Evolutionary conservation across 495 filamentous ascomycete species (phyloP).

Genomic region (Neurospora intermedia): DNA sequence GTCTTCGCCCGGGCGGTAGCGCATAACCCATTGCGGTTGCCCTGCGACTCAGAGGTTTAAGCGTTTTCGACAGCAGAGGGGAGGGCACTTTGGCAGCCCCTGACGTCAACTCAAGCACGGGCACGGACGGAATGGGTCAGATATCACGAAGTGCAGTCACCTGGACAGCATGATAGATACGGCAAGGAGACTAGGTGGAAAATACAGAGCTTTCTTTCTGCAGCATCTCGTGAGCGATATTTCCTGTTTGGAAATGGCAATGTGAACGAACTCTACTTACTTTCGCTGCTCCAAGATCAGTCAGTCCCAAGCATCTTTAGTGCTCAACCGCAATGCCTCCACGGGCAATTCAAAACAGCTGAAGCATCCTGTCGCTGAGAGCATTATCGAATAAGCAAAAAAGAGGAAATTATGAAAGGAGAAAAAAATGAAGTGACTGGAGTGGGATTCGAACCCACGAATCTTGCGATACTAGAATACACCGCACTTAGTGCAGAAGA

Average conservation of each 20-base stretch:
- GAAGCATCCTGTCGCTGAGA: not conserved
- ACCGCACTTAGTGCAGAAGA: constrained; percentile 7
- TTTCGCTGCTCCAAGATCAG: not conserved
- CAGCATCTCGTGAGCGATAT: not conserved
- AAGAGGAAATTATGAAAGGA: not conserved
- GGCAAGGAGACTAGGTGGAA: too few species aligned
- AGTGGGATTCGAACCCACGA: constrained; percentile 2
- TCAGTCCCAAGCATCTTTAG: not conserved
- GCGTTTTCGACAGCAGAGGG: not conserved
- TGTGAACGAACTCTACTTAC: not conserved
- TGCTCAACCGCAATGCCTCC: not conserved
- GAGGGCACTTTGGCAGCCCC: not conserved
- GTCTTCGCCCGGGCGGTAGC: too few species aligned
- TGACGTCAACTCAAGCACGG: too few species aligned
- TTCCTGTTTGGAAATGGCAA: not conserved
- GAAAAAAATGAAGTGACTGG: constrained; percentile 13
- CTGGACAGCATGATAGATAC: not conserved
- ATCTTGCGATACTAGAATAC: constrained; percentile 2
- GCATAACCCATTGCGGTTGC: not conserved
- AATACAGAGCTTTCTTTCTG: not conserved
- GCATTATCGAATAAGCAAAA: not conserved
- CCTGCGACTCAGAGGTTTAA: not conserved
- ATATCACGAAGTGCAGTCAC: not conserved
- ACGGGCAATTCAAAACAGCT: not conserved
- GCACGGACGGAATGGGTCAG: not conserved